Evolutionary conservation across 768 basidiomycete genomes (phyloP).

Genomic region (Arthromyces matolae): DNA sequence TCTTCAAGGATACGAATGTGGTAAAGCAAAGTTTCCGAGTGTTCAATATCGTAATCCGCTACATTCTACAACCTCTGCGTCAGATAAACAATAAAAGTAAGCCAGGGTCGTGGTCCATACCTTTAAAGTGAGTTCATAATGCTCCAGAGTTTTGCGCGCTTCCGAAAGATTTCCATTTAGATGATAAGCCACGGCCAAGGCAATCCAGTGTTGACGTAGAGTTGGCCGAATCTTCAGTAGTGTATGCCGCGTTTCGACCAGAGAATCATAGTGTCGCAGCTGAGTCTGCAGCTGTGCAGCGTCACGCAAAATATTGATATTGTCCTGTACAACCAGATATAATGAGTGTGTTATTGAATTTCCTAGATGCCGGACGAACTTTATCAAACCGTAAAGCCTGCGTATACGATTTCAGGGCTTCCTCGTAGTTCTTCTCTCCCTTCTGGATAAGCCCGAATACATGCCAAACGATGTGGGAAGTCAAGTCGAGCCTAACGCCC

Average conservation of each 20-base stretch:
- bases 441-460: conserved; percentile 95
- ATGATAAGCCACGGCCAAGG: conserved; percentile 83
- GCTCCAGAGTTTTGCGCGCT: conserved; percentile 68
- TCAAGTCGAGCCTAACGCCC: conserved; percentile 75
- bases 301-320: conserved; percentile 90
- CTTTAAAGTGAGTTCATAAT: conserved; percentile 70
- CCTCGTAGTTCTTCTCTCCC: conserved; percentile 91
- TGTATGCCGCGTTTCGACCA: conserved; percentile 79
- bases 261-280: conserved; percentile 69
- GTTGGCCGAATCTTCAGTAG: conserved; percentile 80
- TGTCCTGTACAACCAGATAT: conserved; percentile 56
- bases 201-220: conserved; percentile 86
- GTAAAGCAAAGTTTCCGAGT: conserved; percentile 79
- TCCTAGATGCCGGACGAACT: conserved; percentile 40
- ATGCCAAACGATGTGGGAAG: conserved; percentile 96
- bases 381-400: conserved; percentile 88
- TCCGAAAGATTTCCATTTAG: conserved; percentile 71
- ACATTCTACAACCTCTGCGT: conserved; percentile 49
- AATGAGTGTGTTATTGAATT: conserved; percentile 6
- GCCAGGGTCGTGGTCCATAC: conserved; percentile 33
- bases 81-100: not conserved
- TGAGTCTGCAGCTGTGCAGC: conserved; percentile 87
- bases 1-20: conserved; percentile 74
- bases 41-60: conserved; percentile 75
- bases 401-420: conserved; percentile 88